Conservation (phyloP, 2,329 filamentous ascomycete species). For the Ceratocystis smalleyi region DNA sequence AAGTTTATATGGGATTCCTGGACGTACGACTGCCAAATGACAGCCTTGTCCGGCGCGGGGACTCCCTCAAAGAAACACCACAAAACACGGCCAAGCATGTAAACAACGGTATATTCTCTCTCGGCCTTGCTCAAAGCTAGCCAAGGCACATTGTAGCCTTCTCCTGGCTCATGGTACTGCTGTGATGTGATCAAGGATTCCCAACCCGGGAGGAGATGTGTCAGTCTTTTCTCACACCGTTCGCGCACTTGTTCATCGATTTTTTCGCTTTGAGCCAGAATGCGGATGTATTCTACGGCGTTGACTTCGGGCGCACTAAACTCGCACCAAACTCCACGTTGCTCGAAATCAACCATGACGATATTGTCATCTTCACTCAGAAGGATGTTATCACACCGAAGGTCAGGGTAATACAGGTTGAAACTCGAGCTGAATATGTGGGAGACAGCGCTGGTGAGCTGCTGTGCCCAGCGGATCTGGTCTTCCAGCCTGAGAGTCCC, state of each 20-base stretch:
- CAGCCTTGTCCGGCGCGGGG: slow-evolving; percentile 40
- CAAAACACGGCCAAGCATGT: slow-evolving; percentile 45
- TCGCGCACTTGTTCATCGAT: slow-evolving; percentile 27
- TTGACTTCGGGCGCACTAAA: slow-evolving; percentile 47
- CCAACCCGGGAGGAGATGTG: slow-evolving; percentile 33
- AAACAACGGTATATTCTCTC: slow-evolving; percentile 43
- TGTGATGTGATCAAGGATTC: slow-evolving; percentile 28
- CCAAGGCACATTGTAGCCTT: slow-evolving; percentile 43
- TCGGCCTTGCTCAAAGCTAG: slow-evolving; percentile 34
- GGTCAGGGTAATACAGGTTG: slow-evolving; percentile 40
- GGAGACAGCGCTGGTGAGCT: slow-evolving; percentile 36
- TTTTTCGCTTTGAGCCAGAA: slow-evolving; percentile 36
- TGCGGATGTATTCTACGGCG: slow-evolving; percentile 41
- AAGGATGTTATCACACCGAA: slow-evolving; percentile 45
- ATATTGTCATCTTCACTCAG: slow-evolving; percentile 32
- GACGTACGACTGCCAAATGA: slow-evolving; percentile 44
- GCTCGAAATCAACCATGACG: slow-evolving; percentile 47
- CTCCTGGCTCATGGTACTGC: slow-evolving; percentile 32
- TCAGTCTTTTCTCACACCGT: slow-evolving; percentile 30
- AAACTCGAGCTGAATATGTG: slow-evolving; percentile 23
- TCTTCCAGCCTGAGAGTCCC: slow-evolving; percentile 28
- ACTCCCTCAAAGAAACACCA: slow-evolving; percentile 49
- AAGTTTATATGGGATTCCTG: slow-evolving; percentile 43
- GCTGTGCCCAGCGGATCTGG: slow-evolving; percentile 38
- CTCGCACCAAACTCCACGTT: slow-evolving; percentile 47